A percentile compares a stretch with the other conserved stretches of the same genome.
Conservation (phyloP, 2,329 filamentous ascomycete genomes). For the Tricladium varicosporioides region DNA sequence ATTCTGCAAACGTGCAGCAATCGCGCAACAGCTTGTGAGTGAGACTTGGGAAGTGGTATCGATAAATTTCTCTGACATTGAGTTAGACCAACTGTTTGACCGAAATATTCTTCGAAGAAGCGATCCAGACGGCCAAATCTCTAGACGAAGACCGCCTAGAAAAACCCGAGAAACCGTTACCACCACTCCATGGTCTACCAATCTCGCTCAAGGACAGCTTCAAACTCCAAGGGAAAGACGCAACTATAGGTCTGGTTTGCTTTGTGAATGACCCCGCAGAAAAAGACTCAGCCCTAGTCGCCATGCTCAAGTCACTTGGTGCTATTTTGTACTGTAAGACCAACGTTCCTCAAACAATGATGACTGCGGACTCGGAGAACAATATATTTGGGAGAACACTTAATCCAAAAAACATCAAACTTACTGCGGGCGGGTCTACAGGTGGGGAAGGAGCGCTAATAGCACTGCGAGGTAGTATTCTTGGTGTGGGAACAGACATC, state of each 20-base stretch:
- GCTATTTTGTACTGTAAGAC: conserved; percentile 70
- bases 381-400: conserved; percentile 60
- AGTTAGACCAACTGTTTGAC: conserved; percentile 41
- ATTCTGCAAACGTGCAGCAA: conserved; percentile 48
- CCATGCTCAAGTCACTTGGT: conserved; percentile 56
- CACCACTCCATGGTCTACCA: conserved; percentile 61
- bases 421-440: conserved; percentile 61
- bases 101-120: conserved; percentile 50
- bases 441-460: conserved; percentile 63
- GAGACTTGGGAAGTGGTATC: not conserved
- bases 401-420: conserved; percentile 57
- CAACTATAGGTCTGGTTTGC: conserved; percentile 54
- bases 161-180: conserved; percentile 44
- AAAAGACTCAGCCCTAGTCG: conserved; percentile 55
- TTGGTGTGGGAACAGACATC: conserved; percentile 64
- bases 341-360: conserved; percentile 61
- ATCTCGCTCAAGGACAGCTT: conserved; percentile 61
- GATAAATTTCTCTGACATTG: conserved; percentile 6
- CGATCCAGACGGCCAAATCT: conserved; percentile 41
- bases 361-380: conserved; percentile 56
- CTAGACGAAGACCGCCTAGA: conserved; percentile 44
- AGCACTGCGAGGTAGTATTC: conserved; percentile 50
- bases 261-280: conserved; percentile 51
- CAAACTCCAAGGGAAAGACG: conserved; percentile 50
- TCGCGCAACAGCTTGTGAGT: conserved; percentile 46